phyloP scores from a whole-genome alignment of 805 yeast genomes.

The Candida ascalaphidarum region DNA sequence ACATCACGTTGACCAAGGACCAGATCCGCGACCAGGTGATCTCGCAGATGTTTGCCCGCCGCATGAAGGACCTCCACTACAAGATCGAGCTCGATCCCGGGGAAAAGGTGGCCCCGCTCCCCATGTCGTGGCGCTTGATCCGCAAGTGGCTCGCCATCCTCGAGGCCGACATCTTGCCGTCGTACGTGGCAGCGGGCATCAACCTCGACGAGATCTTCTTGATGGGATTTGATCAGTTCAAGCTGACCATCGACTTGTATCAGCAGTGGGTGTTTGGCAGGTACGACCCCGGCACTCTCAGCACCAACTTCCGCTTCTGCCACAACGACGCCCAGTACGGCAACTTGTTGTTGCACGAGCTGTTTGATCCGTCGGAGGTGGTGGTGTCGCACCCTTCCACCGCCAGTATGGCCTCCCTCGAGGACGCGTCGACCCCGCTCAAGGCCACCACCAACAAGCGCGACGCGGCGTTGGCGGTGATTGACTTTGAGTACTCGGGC shows the following conservation, averaged over 20 bases:
- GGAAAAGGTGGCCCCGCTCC: conserved; percentile 44
- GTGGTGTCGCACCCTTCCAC: conserved; percentile 7
- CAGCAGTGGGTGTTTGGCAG: conserved; percentile 50
- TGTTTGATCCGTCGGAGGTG: conserved; percentile 44
- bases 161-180: conserved; percentile 33
- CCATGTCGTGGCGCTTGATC: conserved; percentile 63
- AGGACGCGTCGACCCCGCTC: conserved; percentile 7
- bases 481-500: conserved; percentile 94
- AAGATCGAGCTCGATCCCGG: conserved; percentile 57
- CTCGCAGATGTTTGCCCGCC: conserved; percentile 79
- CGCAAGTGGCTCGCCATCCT: conserved; percentile 57
- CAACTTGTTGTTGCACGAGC: conserved; percentile 58
- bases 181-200: conserved; percentile 21
- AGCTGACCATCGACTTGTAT: conserved; percentile 41
- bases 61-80: conserved; percentile 91
- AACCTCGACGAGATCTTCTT: conserved; percentile 31
- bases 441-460: conserved; percentile 21
- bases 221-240: conserved; percentile 43
- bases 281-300: conserved; percentile 37
- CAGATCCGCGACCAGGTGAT: conserved; percentile 71
- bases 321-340: conserved; percentile 98
- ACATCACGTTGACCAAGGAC: conserved; percentile 62
- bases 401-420: conserved; percentile 7
- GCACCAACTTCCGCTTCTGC: conserved; percentile 62
- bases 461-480: conserved; percentile 66